These are phyloP conservation scores for Mytilinidion resinicola DNA, from an alignment of 495 filamentous ascomycete species.

Conservation along the genomic window DNA sequence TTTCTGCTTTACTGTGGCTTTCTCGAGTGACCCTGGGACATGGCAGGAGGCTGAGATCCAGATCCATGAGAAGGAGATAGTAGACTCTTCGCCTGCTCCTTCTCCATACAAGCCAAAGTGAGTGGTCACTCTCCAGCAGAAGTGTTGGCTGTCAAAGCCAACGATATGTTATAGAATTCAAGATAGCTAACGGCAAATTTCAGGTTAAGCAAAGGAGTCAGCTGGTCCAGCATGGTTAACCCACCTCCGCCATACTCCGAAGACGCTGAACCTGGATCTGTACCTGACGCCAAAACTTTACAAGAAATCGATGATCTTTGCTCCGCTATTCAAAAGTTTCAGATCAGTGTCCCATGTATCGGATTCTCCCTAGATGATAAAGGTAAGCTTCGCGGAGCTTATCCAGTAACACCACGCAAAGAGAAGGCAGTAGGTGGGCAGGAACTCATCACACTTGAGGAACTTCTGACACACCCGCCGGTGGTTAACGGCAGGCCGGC, in stretches of 20 bases:
- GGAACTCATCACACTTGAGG: constrained; percentile 18
- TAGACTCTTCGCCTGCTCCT: neutral
- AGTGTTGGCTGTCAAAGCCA: neutral
- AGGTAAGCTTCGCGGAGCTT: constrained; percentile 20
- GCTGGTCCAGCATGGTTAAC: constrained; percentile 12
- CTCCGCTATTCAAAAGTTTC: constrained; percentile 19
- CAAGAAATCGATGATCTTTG: constrained; percentile 25
- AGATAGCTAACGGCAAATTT: neutral
- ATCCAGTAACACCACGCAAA: constrained; percentile 2
- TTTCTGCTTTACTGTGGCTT: constrained; percentile 24
- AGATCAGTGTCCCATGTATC: constrained; percentile 19
- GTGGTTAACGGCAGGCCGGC: constrained; percentile 16
- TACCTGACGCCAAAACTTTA: neutral
- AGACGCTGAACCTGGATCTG: constrained; percentile 1
- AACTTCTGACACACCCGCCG: constrained; percentile 16
- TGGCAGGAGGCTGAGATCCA: constrained; percentile 27
- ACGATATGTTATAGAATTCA: neutral
- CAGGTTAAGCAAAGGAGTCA: constrained; percentile 20
- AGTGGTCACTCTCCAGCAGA: neutral
- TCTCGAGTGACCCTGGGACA: constrained; percentile 20
- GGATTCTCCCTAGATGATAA: constrained; percentile 25
- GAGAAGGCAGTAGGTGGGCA: neutral
- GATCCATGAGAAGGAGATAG: constrained; percentile 17
- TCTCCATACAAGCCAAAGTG: constrained; percentile 11
- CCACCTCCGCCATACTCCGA: constrained; percentile 23